A percentile compares a stretch with the other conserved stretches of the same genome.
phyloP scores from a whole-genome alignment of 345 rosid species.

The Rhizophora apiculata region DNA sequence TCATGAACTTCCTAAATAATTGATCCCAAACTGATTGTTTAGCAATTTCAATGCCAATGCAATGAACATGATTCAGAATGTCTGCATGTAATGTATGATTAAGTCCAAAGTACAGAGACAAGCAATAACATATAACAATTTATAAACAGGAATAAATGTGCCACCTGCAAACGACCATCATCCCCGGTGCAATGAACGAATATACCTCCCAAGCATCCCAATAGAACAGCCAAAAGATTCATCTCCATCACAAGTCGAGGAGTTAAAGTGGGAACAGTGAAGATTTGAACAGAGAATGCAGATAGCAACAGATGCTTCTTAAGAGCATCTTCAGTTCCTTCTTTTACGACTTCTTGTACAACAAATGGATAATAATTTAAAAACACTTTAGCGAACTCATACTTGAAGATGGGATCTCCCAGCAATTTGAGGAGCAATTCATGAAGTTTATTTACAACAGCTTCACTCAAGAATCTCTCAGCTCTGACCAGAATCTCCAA shows the following conservation, averaged over 20 bases:
- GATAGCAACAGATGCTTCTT: constrained; percentile 57
- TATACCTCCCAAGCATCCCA: constrained; percentile 71
- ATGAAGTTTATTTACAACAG: constrained; percentile 54
- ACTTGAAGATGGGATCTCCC: constrained; percentile 84
- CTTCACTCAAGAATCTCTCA: constrained; percentile 58
- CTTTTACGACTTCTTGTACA: constrained; percentile 57
- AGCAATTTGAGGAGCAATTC: constrained; percentile 80
- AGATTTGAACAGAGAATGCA: constrained; percentile 86
- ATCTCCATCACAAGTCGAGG: constrained; percentile 87
- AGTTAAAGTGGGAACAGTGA: constrained; percentile 87
- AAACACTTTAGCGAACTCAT: constrained; percentile 80
- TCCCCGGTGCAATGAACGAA: constrained; percentile 64
- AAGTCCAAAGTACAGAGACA: too few species aligned
- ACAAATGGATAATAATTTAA: constrained; percentile 68
- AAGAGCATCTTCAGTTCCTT: constrained; percentile 35
- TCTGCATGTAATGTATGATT: too few species aligned
- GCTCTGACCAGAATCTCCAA: constrained; percentile 68
- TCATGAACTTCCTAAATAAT: too few species aligned
- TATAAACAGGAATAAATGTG: not conserved
- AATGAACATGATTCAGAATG: too few species aligned
- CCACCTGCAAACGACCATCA: constrained; percentile 78
- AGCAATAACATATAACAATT: not conserved
- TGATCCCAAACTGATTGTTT: too few species aligned
- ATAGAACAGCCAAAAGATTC: constrained; percentile 59
- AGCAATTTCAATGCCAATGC: too few species aligned